Evolutionary conservation across 2,329 filamentous ascomycete species (phyloP).

Genomic region (Fusarium agapanthi): DNA sequence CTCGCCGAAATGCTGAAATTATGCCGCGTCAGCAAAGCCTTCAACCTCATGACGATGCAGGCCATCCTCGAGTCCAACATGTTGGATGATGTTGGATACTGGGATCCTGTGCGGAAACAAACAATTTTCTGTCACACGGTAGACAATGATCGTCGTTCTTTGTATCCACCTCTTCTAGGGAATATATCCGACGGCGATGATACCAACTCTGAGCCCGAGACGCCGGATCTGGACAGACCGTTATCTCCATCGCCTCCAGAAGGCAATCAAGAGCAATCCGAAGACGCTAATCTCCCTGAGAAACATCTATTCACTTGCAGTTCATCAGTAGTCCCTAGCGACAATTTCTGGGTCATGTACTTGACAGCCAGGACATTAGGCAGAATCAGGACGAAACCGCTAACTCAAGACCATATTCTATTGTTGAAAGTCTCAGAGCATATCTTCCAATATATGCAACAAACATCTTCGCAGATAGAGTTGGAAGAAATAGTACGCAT

Average conservation of each 20-base stretch:
- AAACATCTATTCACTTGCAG: not conserved
- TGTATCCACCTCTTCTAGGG: not conserved
- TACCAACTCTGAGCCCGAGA: not conserved
- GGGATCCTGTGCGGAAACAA: not conserved
- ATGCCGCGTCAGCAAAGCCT: not conserved
- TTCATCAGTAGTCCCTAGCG: rapidly evolving
- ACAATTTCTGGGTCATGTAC: not conserved
- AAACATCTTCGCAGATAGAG: rapidly evolving
- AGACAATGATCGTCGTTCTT: not conserved
- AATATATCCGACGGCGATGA: not conserved
- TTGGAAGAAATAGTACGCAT: not conserved
- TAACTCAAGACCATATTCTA: not conserved
- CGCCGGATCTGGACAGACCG: not conserved
- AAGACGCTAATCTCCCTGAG: rapidly evolving
- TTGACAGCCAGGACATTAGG: not conserved
- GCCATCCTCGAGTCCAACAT: not conserved
- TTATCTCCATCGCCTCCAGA: not conserved
- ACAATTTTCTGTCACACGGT: not conserved
- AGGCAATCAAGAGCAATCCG: not conserved
- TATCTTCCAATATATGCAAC: not conserved
- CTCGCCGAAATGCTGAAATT: not conserved
- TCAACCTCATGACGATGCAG: not conserved
- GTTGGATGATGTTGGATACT: not conserved
- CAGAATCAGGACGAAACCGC: not conserved
- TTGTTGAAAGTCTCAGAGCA: not conserved